Conservation (phyloP, 2,329 filamentous ascomycete species). For the Ciborinia camelliae region DNA sequence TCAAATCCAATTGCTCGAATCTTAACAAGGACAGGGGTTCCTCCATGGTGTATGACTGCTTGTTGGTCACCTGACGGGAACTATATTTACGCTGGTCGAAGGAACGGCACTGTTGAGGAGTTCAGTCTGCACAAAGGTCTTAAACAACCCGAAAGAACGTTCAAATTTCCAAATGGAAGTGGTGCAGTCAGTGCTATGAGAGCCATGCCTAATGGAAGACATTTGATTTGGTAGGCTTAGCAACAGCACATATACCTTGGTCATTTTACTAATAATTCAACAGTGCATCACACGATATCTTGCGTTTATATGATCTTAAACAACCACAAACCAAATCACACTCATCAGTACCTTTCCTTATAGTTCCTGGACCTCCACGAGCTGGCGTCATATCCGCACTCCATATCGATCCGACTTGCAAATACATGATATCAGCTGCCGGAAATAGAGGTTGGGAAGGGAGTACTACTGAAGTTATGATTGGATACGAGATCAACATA, state of each 20-base stretch:
- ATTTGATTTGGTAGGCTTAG: constrained; percentile 72
- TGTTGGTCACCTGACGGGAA: constrained; percentile 97
- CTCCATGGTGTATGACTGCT: constrained; percentile 96
- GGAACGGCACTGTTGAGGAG: constrained; percentile 91
- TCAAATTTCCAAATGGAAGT: constrained; percentile 86
- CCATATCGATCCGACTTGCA: constrained; percentile 81
- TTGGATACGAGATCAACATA: constrained; percentile 82
- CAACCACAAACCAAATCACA: constrained; percentile 62
- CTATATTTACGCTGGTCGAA: constrained; percentile 84
- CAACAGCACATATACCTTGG: constrained; percentile 18
- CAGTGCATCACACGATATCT: constrained; percentile 87
- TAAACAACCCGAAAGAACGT: constrained; percentile 69
- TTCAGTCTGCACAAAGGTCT: constrained; percentile 81
- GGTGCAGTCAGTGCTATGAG: constrained; percentile 84
- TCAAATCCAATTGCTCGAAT: constrained; percentile 77
- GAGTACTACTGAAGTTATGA: constrained; percentile 78
- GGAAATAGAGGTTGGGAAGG: constrained; percentile 97
- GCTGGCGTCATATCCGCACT: constrained; percentile 85
- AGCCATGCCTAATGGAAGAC: constrained; percentile 88
- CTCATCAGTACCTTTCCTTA: constrained; percentile 88
- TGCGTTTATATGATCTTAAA: constrained; percentile 85
- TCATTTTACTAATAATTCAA: neutral
- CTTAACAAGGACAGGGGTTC: constrained; percentile 67
- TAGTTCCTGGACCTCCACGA: constrained; percentile 79
- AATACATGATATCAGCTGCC: constrained; percentile 87